These are phyloP conservation scores for Aleurites moluccanus DNA, from an alignment of 441 rosid genomes.

Conservation along the genomic window DNA sequence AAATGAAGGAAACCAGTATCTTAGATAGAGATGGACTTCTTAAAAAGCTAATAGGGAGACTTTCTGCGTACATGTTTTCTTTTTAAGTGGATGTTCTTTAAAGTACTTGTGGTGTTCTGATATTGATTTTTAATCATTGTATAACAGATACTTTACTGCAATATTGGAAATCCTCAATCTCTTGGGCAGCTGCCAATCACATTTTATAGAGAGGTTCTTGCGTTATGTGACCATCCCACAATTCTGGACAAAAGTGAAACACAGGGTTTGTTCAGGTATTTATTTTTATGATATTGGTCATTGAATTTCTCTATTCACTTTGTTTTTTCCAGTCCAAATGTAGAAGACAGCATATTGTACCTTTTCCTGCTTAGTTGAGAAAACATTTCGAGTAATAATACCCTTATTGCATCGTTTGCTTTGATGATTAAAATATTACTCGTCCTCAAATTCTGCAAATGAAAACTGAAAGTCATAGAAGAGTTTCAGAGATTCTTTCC, in stretches of 20 bases:
- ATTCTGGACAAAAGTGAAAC: slow-evolving; percentile 87
- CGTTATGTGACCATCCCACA: slow-evolving; percentile 82
- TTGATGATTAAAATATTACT: not conserved
- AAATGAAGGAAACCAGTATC: not conserved
- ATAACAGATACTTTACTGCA: slow-evolving; percentile 82
- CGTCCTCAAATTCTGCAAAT: not conserved
- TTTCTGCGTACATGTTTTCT: not conserved
- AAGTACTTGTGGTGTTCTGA: not conserved
- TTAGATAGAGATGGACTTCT: not conserved
- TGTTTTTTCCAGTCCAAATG: not conserved
- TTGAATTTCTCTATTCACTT: not conserved
- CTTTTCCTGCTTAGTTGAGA: not conserved
- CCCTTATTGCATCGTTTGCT: not conserved
- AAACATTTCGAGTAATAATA: not conserved
- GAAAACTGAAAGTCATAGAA: not conserved
- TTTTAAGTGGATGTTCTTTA: not conserved
- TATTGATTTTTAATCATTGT: slow-evolving; percentile 12
- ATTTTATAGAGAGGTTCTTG: slow-evolving; percentile 97
- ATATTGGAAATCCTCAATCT: slow-evolving; percentile 97
- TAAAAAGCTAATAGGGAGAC: not conserved
- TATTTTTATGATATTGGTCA: not conserved
- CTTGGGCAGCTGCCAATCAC: slow-evolving; percentile 94
- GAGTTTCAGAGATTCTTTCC: not conserved
- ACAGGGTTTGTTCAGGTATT: slow-evolving; percentile 89
- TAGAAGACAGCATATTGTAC: not conserved